These are phyloP conservation scores for Syzygium grande DNA, from an alignment of 345 rosid species.

Conservation along the genomic window DNA sequence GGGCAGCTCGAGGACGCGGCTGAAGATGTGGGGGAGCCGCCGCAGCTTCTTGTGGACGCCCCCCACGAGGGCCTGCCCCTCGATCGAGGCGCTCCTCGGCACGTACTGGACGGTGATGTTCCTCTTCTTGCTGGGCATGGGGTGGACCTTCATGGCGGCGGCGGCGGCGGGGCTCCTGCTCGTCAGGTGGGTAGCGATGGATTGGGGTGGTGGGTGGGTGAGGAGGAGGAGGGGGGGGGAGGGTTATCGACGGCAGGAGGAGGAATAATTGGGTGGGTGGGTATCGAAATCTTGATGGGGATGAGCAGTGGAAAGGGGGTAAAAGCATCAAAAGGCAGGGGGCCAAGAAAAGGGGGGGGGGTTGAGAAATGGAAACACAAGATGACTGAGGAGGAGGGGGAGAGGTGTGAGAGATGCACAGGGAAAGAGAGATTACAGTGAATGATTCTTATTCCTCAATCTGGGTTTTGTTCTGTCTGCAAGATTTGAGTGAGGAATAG, in stretches of 20 bases:
- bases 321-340: not conserved
- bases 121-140: constrained; percentile 48
- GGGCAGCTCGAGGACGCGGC: constrained; percentile 86
- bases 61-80: constrained; percentile 5
- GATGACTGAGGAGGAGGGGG: not conserved
- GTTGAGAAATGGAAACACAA: not conserved
- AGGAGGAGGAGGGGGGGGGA: not conserved
- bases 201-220: not conserved
- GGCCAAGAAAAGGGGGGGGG: not conserved
- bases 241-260: constrained; percentile 6
- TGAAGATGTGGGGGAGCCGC: constrained; percentile 88
- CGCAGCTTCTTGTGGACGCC: constrained; percentile 63
- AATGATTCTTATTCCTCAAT: not conserved
- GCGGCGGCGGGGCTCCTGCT: not conserved
- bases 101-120: constrained; percentile 52
- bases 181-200: not conserved
- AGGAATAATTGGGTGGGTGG: constrained; percentile 13
- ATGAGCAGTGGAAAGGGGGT: constrained; percentile 9
- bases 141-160: constrained; percentile 76
- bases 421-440: not conserved
- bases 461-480: not conserved
- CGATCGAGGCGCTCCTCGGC: constrained; percentile 5
- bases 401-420: not conserved
- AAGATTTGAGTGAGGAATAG: not conserved
- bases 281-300: constrained; percentile 32